phyloP scores from a whole-genome alignment of 352 stramenopile genomes.

The Pythium utonaiense region DNA sequence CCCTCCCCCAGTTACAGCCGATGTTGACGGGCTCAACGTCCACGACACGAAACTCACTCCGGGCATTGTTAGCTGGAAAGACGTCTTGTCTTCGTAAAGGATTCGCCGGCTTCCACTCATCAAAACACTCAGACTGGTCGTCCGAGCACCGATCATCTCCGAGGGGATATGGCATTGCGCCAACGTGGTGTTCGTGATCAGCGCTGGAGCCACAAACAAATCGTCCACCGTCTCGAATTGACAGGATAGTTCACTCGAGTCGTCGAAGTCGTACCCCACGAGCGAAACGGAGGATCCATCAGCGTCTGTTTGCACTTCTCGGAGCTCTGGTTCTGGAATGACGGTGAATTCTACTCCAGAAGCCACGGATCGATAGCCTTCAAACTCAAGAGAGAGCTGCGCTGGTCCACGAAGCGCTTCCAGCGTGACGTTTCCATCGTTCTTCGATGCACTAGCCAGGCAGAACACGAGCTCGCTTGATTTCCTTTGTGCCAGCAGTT shows the following conservation, averaged over 20 bases:
- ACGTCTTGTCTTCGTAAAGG: not conserved
- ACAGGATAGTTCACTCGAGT: slow-evolving; percentile 29
- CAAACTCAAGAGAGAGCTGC: not conserved
- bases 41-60: not conserved
- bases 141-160: too few species aligned
- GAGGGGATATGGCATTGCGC: slow-evolving; percentile 27
- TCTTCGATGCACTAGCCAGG: not conserved
- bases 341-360: slow-evolving; percentile 7
- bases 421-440: not conserved
- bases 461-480: slow-evolving; percentile 16
- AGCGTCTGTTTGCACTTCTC: not conserved
- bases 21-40: not conserved
- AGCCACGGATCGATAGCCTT: not conserved
- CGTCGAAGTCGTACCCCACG: slow-evolving; percentile 41
- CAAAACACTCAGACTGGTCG: slow-evolving; percentile 10
- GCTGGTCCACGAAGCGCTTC: not conserved
- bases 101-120: not conserved
- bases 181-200: slow-evolving; percentile 35
- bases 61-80: not conserved
- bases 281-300: slow-evolving; percentile 18
- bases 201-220: slow-evolving; percentile 22
- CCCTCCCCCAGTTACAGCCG: not conserved
- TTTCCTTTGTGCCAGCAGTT: slow-evolving; percentile 14
- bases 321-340: slow-evolving; percentile 13
- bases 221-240: slow-evolving; percentile 29